Percentiles rank a stretch among this genome's conserved stretches.
phyloP scores from a whole-genome alignment of 176 grass and related monocot species.

The Ensete ventricosum region DNA sequence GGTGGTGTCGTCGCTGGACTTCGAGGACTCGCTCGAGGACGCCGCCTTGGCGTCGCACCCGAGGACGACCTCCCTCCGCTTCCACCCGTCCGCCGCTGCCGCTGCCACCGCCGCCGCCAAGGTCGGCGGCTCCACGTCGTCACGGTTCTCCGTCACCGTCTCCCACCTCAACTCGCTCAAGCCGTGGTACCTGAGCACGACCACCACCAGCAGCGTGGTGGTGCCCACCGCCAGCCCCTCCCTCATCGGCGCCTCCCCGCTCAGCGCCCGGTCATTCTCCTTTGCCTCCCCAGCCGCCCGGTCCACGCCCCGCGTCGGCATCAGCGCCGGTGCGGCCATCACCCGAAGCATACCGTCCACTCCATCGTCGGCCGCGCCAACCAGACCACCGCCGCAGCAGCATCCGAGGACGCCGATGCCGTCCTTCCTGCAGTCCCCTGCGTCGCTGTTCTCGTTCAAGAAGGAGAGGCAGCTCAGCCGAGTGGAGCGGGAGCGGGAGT shows the following conservation, averaged over 20 bases:
- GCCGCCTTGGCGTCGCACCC: slow-evolving; percentile 59
- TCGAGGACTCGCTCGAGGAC: slow-evolving; percentile 79
- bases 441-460: slow-evolving; percentile 64
- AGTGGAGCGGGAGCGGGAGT: slow-evolving; percentile 64
- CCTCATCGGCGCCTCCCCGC: slow-evolving; percentile 14
- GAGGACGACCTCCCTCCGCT: slow-evolving; percentile 78
- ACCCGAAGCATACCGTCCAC: slow-evolving; percentile 14
- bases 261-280: slow-evolving; percentile 14
- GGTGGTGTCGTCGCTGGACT: slow-evolving; percentile 68
- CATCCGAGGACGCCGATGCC: slow-evolving; percentile 72
- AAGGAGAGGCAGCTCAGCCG: slow-evolving; percentile 53
- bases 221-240: slow-evolving; percentile 17
- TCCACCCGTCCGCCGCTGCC: slow-evolving; percentile 29
- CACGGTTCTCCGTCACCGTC: slow-evolving; percentile 79
- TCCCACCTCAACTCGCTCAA: slow-evolving; percentile 84
- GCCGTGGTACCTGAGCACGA: slow-evolving; percentile 62
- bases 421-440: slow-evolving; percentile 90
- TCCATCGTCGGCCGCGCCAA: slow-evolving; percentile 10
- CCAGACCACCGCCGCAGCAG: slow-evolving; percentile 19
- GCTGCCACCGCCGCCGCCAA: slow-evolving; percentile 12
- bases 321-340: background rate
- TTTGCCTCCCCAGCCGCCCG: slow-evolving; percentile 10
- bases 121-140: slow-evolving; percentile 49
- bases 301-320: background rate
- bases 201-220: background rate